Percentiles rank a stretch among this genome's conserved stretches.
Evolutionary conservation across 2,329 filamentous ascomycete species (phyloP).

Genomic region (Cladophialophora immunda): DNA sequence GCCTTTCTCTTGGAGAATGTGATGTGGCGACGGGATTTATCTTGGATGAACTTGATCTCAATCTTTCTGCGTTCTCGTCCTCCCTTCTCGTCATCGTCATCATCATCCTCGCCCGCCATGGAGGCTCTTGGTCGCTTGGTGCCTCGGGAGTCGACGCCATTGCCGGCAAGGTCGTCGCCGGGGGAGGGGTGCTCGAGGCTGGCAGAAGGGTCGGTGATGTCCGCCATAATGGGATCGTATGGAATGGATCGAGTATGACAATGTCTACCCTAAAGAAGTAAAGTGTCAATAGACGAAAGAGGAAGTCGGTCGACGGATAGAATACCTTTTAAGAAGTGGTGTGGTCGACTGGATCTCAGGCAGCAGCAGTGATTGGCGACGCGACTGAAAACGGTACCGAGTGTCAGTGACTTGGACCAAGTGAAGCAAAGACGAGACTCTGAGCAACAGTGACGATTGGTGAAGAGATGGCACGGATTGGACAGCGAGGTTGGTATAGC

Average conservation of each 20-base stretch:
- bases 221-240: conserved; percentile 69
- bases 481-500: neutral
- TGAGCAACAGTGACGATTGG: conserved; percentile 7
- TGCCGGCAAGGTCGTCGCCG: conserved; percentile 74
- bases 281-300: conserved; percentile 39
- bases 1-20: conserved; percentile 99
- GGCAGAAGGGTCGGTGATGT: conserved; percentile 80
- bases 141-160: conserved; percentile 80
- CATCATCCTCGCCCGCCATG: conserved; percentile 86
- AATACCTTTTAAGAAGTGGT: conserved; percentile 31
- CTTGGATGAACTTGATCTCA: conserved; percentile 99
- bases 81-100: conserved; percentile 97
- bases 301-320: conserved; percentile 31
- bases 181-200: conserved; percentile 74
- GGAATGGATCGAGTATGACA: conserved; percentile 28
- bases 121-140: conserved; percentile 87
- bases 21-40: conserved; percentile 99
- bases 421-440: conserved; percentile 1
- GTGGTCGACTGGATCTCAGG: conserved; percentile 4
- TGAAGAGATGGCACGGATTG: conserved; percentile 14
- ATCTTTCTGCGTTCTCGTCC: conserved; percentile 99
- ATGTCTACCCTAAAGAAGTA: conserved; percentile 39
- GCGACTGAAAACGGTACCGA: conserved; percentile 14
- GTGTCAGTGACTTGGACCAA: conserved; percentile 25
- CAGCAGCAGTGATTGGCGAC: neutral